Percentiles rank a stretch among this genome's conserved stretches.
Conservation (phyloP, 2,329 filamentous ascomycete species). For the Mariannaea elegans region DNA sequence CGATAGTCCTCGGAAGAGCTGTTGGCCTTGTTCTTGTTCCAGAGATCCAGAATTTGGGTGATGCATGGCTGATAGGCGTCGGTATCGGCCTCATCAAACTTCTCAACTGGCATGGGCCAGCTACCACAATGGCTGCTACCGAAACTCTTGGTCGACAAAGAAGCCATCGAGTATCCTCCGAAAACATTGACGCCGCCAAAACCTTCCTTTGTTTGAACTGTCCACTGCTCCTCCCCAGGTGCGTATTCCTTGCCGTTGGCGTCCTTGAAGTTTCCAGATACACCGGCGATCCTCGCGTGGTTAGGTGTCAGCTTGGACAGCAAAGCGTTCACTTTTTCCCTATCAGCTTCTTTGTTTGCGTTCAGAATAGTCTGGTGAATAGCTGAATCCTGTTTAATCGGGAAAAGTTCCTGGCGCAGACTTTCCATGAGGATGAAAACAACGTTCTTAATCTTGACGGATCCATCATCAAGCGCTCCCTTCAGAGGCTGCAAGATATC, state of each 20-base stretch:
- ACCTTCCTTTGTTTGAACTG: slow-evolving; percentile 26
- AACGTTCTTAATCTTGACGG: slow-evolving; percentile 54
- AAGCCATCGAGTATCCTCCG: slow-evolving; percentile 51
- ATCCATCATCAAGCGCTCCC: slow-evolving; percentile 35
- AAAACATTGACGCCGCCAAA: slow-evolving; percentile 53
- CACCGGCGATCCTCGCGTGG: slow-evolving; percentile 33
- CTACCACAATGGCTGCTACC: slow-evolving; percentile 53
- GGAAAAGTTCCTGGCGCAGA: slow-evolving; percentile 56
- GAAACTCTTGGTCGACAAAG: slow-evolving; percentile 56
- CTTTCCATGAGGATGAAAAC: slow-evolving; percentile 55
- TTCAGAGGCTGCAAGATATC: slow-evolving; percentile 43
- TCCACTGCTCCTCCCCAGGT: slow-evolving; percentile 41
- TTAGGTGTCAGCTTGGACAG: slow-evolving; percentile 37
- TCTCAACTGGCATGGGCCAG: slow-evolving; percentile 53
- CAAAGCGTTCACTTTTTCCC: slow-evolving; percentile 42
- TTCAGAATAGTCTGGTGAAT: slow-evolving; percentile 46
- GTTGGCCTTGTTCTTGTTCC: slow-evolving; percentile 42
- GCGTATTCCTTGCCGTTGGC: slow-evolving; percentile 39
- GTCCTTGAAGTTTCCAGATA: slow-evolving; percentile 30
- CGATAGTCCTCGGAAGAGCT: slow-evolving; percentile 35
- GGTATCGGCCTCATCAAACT: slow-evolving; percentile 52
- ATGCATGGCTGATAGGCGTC: slow-evolving; percentile 57
- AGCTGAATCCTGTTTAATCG: slow-evolving; percentile 51
- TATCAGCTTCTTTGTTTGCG: slow-evolving; percentile 41
- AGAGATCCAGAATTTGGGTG: slow-evolving; percentile 48